A percentile compares a stretch with the other conserved stretches of the same genome.
These are phyloP conservation scores for Nemania sp. DNA, from an alignment of 2,329 filamentous ascomycete genomes.

Conservation along the genomic window DNA sequence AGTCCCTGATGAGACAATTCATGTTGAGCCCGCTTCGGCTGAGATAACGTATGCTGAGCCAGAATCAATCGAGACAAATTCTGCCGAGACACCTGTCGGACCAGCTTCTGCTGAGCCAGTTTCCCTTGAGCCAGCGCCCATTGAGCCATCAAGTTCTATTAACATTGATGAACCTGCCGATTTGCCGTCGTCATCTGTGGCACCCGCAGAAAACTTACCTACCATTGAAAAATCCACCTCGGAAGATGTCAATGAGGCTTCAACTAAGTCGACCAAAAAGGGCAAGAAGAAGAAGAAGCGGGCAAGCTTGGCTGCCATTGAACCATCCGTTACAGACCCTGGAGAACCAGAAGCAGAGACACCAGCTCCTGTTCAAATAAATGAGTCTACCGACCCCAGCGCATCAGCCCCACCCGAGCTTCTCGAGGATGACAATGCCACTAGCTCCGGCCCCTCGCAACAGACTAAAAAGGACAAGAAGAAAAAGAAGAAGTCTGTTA, in stretches of 20 bases:
- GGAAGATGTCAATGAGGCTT: slow-evolving; percentile 22
- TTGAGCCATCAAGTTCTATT: background rate
- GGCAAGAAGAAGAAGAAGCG: slow-evolving; percentile 39
- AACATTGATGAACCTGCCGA: slow-evolving; percentile 4
- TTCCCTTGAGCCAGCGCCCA: background rate
- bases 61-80: too few relatives aligned
- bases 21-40: too few relatives aligned
- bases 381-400: background rate
- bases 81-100: too few relatives aligned
- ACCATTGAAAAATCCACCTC: background rate
- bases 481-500: slow-evolving; percentile 35
- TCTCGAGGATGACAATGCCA: slow-evolving; percentile 24
- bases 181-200: background rate
- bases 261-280: slow-evolving; percentile 41
- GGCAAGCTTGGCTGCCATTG: background rate
- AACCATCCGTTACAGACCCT: background rate
- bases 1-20: too few relatives aligned
- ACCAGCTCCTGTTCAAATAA: background rate
- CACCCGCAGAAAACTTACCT: slow-evolving; percentile 5
- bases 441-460: slow-evolving; percentile 29
- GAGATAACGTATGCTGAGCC: too few relatives aligned
- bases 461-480: slow-evolving; percentile 44
- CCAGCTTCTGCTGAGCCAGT: too few relatives aligned
- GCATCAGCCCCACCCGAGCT: background rate
- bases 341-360: background rate